These are phyloP conservation scores for Aspergillus indologenus DNA, from an alignment of 495 filamentous ascomycete species.

Conservation along the genomic window DNA sequence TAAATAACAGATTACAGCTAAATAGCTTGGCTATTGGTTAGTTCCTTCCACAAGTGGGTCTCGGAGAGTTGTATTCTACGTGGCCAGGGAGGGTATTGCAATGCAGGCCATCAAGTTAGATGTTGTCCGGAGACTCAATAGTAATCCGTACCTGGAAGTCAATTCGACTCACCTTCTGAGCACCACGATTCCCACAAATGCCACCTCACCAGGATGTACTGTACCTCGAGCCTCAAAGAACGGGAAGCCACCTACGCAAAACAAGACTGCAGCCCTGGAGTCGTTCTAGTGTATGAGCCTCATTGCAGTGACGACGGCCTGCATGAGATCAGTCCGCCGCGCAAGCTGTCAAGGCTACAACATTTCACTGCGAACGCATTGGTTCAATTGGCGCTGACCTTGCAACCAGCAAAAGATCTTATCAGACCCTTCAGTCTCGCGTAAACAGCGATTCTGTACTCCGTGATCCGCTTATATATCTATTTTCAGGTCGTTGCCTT, in stretches of 20 bases:
- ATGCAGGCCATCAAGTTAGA: background rate
- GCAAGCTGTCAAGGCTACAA: background rate
- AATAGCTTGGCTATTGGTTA: too few species aligned
- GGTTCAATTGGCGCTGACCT: background rate
- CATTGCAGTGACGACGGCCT: background rate
- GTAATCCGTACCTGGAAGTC: background rate
- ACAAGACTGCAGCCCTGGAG: background rate
- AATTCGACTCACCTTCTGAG: background rate
- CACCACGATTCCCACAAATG: background rate
- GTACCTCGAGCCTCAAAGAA: background rate
- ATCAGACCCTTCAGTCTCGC: background rate
- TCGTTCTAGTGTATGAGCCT: background rate
- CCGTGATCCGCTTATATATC: background rate
- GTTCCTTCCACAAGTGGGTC: too few species aligned
- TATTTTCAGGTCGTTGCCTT: background rate
- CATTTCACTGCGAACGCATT: background rate
- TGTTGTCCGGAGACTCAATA: background rate
- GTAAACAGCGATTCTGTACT: background rate
- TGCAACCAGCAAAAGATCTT: background rate
- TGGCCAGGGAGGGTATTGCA: too few species aligned
- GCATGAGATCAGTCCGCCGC: background rate
- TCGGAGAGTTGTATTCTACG: too few species aligned
- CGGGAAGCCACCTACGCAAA: background rate
- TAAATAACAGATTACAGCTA: too few species aligned
- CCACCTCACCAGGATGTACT: background rate